Conservation (phyloP, 345 rosid genomes). For the Dovyalis caffra region DNA sequence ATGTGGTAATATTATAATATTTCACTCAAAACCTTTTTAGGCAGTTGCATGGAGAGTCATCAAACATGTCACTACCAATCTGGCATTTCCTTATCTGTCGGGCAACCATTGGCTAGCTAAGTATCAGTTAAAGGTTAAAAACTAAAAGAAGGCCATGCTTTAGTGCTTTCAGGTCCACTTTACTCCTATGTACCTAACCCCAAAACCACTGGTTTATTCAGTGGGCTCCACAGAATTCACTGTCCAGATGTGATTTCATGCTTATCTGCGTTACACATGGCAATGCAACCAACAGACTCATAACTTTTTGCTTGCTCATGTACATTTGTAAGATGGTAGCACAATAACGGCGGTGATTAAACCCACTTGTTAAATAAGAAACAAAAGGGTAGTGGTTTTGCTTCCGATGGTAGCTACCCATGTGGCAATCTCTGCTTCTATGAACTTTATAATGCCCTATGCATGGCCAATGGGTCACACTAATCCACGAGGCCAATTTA, state of each 20-base stretch:
- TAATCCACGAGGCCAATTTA: slow-evolving; percentile 27
- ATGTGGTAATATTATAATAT: too few species aligned
- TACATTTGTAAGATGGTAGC: not conserved
- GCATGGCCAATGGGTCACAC: slow-evolving; percentile 61
- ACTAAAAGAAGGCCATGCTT: not conserved
- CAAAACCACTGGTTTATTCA: too few species aligned
- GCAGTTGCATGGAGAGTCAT: not conserved
- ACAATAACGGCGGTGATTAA: slow-evolving; percentile 5
- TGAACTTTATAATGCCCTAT: slow-evolving; percentile 50
- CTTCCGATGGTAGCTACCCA: slow-evolving; percentile 14
- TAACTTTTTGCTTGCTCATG: too few species aligned
- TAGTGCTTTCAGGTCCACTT: not conserved
- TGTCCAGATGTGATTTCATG: too few species aligned
- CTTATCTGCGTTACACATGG: too few species aligned
- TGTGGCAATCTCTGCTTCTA: slow-evolving; percentile 42
- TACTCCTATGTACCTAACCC: not conserved
- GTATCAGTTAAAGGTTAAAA: not conserved
- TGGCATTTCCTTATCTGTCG: not conserved
- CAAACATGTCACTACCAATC: not conserved
- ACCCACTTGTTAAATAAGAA: slow-evolving; percentile 9
- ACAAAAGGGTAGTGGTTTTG: slow-evolving; percentile 21
- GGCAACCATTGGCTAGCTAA: not conserved
- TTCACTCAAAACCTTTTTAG: not conserved
- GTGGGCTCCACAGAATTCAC: too few species aligned
- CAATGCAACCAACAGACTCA: too few species aligned